Evolutionary conservation across 768 basidiomycete species (phyloP), one percentile per base, ranked within the genome.

Genomic region (Lyophyllum atratum): DNA sequence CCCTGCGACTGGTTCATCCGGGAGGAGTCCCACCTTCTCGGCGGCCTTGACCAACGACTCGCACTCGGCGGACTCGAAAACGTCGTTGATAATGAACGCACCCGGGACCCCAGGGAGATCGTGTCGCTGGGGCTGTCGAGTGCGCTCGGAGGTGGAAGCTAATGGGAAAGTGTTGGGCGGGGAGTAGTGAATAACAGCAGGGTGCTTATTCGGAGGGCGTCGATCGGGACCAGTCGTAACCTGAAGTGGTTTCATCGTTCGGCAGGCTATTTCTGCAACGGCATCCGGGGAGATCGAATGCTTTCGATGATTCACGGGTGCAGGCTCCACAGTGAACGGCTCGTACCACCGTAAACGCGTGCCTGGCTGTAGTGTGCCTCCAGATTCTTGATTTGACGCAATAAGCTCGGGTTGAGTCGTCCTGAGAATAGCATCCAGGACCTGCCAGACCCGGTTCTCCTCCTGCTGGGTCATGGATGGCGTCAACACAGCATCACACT

Each of bases 401-500:
- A 75, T 69, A 57, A 68, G 62, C 26, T 72, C 70, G 1, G 74
- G 73, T 59, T 76, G 73, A 0, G 73, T 80, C 2, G 80, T 80
- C 11, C 83, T 68, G 40, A 84, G 60, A 9, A 84, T 78, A 46
- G 78, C 74, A 52, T 81, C 78, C 39, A 83, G 68, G 48, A 82
- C 82, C 58, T 71, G 72, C 73, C 72, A 74, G 6, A 83, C 72
- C 54, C 72, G 70, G 45, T 72, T 72, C 59, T 81, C 75, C 31
- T 79, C 75, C 55, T 71, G 66, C 49, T 68, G 66, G 49, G 68
- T 64, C 61, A 77, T 78, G 33, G 72, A 69, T 1, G 69, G 72
- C n/a, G 68, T 72, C 14, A 74, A 67, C 2, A 81, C 81, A 1
- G 82, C 83, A 66, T 84, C 83, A 64, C 80, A 82, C 60, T 84